phyloP scores from a whole-genome alignment of 2,329 filamentous ascomycete genomes.

The Pseudocercospora musae region DNA sequence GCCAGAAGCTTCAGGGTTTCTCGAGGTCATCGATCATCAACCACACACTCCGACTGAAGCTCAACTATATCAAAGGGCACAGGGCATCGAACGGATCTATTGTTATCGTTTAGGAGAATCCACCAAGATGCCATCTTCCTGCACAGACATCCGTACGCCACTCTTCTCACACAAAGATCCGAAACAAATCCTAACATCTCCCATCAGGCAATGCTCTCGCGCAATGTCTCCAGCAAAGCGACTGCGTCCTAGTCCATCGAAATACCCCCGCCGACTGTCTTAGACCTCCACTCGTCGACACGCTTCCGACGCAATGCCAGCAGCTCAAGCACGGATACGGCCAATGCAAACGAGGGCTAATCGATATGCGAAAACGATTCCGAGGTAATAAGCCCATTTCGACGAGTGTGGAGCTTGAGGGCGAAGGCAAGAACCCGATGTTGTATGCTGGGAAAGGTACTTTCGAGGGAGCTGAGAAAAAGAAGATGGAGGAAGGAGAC shows the following conservation, averaged over 20 bases:
- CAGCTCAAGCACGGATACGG: conserved; percentile 90
- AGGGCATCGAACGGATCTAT: background rate
- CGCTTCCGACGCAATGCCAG: conserved; percentile 81
- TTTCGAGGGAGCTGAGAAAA: conserved; percentile 25
- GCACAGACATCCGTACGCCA: conserved; percentile 86
- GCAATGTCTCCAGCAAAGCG: conserved; percentile 90
- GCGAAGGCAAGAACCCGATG: conserved; percentile 49
- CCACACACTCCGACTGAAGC: background rate
- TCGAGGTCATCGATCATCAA: background rate
- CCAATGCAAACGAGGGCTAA: conserved; percentile 92
- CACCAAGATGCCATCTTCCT: conserved; percentile 79
- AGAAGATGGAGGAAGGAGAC: conserved; percentile 32
- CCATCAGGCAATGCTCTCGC: conserved; percentile 79
- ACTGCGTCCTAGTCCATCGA: conserved; percentile 91
- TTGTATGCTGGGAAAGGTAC: conserved; percentile 68
- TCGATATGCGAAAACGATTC: conserved; percentile 99
- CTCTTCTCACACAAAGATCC: conserved; percentile 3
- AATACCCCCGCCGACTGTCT: conserved; percentile 86
- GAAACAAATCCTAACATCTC: conserved; percentile 2
- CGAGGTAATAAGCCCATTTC: conserved; percentile 85
- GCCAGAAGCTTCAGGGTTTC: background rate
- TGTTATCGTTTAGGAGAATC: background rate
- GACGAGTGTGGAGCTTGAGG: conserved; percentile 61
- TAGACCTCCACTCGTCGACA: conserved; percentile 73
- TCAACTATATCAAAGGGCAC: background rate